These are phyloP conservation scores for Beauveria varroae DNA, from an alignment of 2,329 filamentous ascomycete species.

Conservation along the genomic window DNA sequence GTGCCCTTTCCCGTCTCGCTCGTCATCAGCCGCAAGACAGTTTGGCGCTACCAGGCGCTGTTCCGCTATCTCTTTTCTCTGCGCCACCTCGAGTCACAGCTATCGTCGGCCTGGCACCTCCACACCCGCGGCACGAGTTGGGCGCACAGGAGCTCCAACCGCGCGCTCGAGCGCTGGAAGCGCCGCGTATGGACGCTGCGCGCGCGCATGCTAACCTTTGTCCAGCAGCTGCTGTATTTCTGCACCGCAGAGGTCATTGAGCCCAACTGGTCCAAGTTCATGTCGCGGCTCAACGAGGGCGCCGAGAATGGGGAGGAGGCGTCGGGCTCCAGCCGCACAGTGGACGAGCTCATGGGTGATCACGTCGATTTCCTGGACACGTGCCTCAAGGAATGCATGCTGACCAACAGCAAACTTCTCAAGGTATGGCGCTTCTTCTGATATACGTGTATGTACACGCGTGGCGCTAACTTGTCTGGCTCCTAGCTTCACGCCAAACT, in stretches of 20 bases:
- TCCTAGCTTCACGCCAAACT: constrained; percentile 89
- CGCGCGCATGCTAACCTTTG: constrained; percentile 92
- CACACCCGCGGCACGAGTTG: constrained; percentile 76
- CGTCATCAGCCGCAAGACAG: constrained; percentile 90
- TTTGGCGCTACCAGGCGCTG: constrained; percentile 93
- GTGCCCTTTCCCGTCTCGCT: constrained; percentile 94
- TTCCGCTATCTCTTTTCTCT: constrained; percentile 91
- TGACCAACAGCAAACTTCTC: constrained; percentile 91
- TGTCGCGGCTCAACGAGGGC: constrained; percentile 66
- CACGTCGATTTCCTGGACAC: constrained; percentile 98
- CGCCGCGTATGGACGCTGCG: constrained; percentile 84
- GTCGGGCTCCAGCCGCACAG: constrained; percentile 54
- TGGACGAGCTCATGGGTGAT: constrained; percentile 97
- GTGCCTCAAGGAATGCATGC: constrained; percentile 97
- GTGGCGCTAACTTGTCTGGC: neutral
- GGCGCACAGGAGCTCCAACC: constrained; percentile 70
- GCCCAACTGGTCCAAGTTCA: constrained; percentile 91
- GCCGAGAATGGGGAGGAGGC: constrained; percentile 18
- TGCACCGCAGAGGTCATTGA: constrained; percentile 97
- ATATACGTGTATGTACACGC: too few relatives aligned
- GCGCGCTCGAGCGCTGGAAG: constrained; percentile 83
- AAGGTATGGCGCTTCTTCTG: constrained; percentile 50
- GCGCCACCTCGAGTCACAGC: constrained; percentile 78
- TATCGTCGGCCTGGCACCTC: constrained; percentile 83
- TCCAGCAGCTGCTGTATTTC: constrained; percentile 94